Evolutionary conservation across 352 stramenopile genomes (phyloP).

Genomic region (Peronospora belbahrii): DNA sequence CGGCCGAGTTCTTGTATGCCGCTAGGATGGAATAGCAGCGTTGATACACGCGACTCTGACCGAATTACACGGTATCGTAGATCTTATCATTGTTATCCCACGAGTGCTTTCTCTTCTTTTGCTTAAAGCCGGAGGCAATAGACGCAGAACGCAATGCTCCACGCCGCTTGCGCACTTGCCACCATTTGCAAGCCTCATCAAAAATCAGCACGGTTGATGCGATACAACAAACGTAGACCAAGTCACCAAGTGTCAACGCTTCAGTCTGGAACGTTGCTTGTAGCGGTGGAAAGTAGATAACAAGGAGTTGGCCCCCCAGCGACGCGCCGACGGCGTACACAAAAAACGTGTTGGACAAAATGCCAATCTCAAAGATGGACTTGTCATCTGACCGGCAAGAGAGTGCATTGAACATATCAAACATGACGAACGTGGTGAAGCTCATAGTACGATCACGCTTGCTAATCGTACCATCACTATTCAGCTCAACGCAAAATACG

Average conservation of each 20-base stretch:
- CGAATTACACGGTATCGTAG: conserved; percentile 55
- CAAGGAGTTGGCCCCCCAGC: conserved; percentile 90
- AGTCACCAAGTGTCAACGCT: conserved; percentile 85
- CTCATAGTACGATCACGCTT: conserved; percentile 96
- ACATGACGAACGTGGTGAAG: conserved; percentile 98
- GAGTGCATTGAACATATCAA: conserved; percentile 97
- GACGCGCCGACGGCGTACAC: conserved; percentile 89
- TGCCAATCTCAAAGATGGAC: conserved; percentile 88
- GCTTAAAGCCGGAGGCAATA: conserved; percentile 30
- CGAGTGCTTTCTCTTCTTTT: conserved; percentile 60
- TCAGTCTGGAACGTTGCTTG: conserved; percentile 96
- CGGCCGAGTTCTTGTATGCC: conserved; percentile 4
- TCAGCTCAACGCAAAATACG: conserved; percentile 82
- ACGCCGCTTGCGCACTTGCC: conserved; percentile 35
- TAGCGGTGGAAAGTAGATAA: conserved; percentile 95
- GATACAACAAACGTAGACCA: conserved; percentile 89
- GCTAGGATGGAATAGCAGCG: conserved; percentile 13
- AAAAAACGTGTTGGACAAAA: conserved; percentile 92
- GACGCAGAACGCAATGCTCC: conserved; percentile 26
- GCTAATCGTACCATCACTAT: conserved; percentile 85
- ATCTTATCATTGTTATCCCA: conserved; percentile 49
- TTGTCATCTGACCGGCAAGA: conserved; percentile 93
- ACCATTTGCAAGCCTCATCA: conserved; percentile 91
- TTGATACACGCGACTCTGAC: conserved; percentile 11
- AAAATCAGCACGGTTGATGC: conserved; percentile 90